phyloP scores from a whole-genome alignment of 2,329 filamentous ascomycete species.

The Aureobasidium musti region DNA sequence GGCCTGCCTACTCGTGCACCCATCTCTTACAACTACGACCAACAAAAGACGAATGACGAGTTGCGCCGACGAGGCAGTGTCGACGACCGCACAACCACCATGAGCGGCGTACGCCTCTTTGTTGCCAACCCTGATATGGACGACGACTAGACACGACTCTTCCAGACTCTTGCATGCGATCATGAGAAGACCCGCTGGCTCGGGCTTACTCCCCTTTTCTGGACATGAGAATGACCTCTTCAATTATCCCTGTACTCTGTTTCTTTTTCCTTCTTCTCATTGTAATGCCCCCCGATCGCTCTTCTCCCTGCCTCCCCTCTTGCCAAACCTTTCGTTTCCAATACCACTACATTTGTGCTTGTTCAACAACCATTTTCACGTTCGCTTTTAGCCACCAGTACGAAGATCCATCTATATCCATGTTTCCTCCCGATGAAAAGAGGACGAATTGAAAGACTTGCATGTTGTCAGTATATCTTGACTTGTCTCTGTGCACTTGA shows the following conservation, averaged over 20 bases:
- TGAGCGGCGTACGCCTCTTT: slow-evolving; percentile 69
- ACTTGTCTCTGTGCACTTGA: not conserved
- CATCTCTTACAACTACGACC: slow-evolving; percentile 40
- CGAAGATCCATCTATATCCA: slow-evolving; percentile 1
- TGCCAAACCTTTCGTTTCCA: slow-evolving; percentile 2
- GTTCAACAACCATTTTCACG: not conserved
- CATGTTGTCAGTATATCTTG: not conserved
- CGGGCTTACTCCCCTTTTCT: not conserved
- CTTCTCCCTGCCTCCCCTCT: too few relatives aligned
- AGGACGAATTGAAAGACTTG: not conserved
- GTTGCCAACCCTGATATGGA: slow-evolving; percentile 78
- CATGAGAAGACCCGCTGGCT: slow-evolving; percentile 10
- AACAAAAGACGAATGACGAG: slow-evolving; percentile 65
- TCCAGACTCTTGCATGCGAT: not conserved
- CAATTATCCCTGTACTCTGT: not conserved
- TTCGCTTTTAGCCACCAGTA: slow-evolving; percentile 14
- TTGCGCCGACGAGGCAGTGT: slow-evolving; percentile 76
- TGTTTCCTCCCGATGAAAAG: not conserved
- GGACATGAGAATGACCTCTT: slow-evolving; percentile 12
- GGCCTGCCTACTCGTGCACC: slow-evolving; percentile 46
- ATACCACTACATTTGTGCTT: slow-evolving; percentile 24
- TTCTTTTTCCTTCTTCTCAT: not conserved
- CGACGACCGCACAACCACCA: slow-evolving; percentile 76
- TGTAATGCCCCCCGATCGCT: slow-evolving; percentile 3
- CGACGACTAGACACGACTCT: slow-evolving; percentile 10